A percentile compares a stretch with the other conserved stretches of the same genome.
Evolutionary conservation across 2,329 filamentous ascomycete species (phyloP).

Genomic region (Cladosporium sp.): DNA sequence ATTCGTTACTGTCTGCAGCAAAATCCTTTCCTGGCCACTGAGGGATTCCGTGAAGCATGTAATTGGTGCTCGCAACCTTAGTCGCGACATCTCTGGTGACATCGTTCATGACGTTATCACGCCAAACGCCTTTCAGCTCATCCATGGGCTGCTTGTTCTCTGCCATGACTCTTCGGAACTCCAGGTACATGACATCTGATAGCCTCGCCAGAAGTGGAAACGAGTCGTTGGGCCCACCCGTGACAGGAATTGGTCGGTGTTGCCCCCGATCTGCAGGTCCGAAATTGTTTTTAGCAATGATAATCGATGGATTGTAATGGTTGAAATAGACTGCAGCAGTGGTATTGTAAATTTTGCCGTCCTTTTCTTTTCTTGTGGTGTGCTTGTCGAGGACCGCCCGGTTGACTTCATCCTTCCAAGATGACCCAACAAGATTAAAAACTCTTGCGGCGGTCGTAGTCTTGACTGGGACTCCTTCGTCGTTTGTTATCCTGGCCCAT

Average conservation of each 20-base stretch:
- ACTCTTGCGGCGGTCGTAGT: background rate
- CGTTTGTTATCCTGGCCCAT: background rate
- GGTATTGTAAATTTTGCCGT: background rate
- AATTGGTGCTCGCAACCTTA: background rate
- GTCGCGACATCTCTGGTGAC: conserved; percentile 9
- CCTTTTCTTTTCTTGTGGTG: background rate
- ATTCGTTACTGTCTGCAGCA: conserved; percentile 10
- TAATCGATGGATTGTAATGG: conserved; percentile 1
- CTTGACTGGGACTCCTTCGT: background rate
- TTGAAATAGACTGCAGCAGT: conserved; percentile 3
- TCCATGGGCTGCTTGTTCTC: conserved; percentile 7
- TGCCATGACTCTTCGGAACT: conserved; percentile 17
- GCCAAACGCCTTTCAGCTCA: conserved; percentile 4
- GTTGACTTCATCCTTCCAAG: background rate
- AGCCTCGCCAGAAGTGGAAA: conserved; percentile 15
- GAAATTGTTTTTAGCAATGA: conserved; percentile 4
- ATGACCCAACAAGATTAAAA: background rate
- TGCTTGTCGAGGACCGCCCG: conserved; percentile 1
- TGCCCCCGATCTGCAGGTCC: conserved; percentile 1
- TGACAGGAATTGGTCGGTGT: conserved; percentile 10
- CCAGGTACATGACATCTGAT: conserved; percentile 24
- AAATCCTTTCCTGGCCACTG: conserved; percentile 8
- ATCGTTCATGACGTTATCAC: background rate
- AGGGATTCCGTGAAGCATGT: background rate
- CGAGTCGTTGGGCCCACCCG: conserved; percentile 11